Conservation (phyloP, 2,329 filamentous ascomycete genomes). For the Hirsutella rhossiliensis region DNA sequence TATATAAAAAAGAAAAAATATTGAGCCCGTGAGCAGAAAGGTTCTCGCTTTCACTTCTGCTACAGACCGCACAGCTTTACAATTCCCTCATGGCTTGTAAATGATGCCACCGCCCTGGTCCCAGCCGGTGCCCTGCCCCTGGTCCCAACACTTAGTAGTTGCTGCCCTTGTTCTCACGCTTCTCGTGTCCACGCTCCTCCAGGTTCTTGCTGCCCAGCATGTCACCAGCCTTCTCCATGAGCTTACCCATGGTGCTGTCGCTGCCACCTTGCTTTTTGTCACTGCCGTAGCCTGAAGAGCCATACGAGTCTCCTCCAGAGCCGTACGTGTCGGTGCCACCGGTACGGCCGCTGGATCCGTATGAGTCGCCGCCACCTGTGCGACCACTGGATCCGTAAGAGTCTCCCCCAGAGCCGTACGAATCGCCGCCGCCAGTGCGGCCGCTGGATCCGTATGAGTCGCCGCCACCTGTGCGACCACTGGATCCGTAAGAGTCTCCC, state of each 20-base stretch:
- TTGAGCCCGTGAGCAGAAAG: no score
- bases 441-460: constrained; percentile 8
- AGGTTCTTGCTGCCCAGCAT: constrained; percentile 34
- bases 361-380: constrained; percentile 2
- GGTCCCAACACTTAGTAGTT: neutral
- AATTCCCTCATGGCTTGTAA: no score
- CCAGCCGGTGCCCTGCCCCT: neutral
- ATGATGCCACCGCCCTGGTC: neutral
- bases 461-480: constrained; percentile 2
- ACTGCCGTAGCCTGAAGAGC: constrained; percentile 5
- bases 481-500: constrained; percentile 6
- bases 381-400: constrained; percentile 8
- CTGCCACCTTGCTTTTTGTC: neutral
- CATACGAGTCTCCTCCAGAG: constrained; percentile 3
- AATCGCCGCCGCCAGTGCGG: constrained; percentile 7
- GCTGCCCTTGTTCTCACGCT: constrained; percentile 26
- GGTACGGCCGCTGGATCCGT: neutral
- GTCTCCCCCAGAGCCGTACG: constrained; percentile 9
- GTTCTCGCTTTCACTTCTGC: no score
- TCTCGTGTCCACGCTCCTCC: constrained; percentile 34
- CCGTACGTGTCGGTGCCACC: neutral
- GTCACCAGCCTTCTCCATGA: constrained; percentile 45
- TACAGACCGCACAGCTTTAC: no score
- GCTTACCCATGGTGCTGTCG: constrained; percentile 32
- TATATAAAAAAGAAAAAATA: no score